These are phyloP conservation scores for Beauveria pseudobassiana DNA, from an alignment of 2,329 filamentous ascomycete species.

Conservation along the genomic window DNA sequence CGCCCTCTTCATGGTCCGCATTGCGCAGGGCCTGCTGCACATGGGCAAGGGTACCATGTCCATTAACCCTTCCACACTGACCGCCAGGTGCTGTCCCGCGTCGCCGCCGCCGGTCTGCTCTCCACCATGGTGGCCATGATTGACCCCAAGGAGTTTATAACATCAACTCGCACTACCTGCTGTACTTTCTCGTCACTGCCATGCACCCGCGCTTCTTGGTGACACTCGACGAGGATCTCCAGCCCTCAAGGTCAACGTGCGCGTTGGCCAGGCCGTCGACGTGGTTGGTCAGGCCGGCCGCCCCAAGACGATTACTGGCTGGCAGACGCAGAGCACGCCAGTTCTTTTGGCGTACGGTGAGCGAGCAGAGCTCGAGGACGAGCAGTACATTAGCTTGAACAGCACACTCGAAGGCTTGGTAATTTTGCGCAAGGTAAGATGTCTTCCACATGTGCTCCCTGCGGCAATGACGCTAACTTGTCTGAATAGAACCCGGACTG, in stretches of 20 bases:
- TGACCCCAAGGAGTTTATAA: slow-evolving; percentile 81
- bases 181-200: slow-evolving; percentile 94
- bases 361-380: slow-evolving; percentile 92
- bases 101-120: slow-evolving; percentile 81
- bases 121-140: slow-evolving; percentile 90
- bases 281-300: slow-evolving; percentile 94
- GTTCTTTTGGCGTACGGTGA: slow-evolving; percentile 92
- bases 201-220: slow-evolving; percentile 97
- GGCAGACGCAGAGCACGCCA: slow-evolving; percentile 99
- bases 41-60: slow-evolving; percentile 99
- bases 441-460: no score
- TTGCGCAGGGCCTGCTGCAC: slow-evolving; percentile 92
- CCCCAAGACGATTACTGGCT: slow-evolving; percentile 98
- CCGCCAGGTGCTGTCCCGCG: slow-evolving; percentile 86
- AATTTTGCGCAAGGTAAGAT: slow-evolving; percentile 86
- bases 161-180: slow-evolving; percentile 72
- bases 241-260: slow-evolving; percentile 94
- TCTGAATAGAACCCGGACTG: slow-evolving; percentile 30
- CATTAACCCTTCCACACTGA: slow-evolving; percentile 98
- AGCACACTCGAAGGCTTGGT: slow-evolving; percentile 90
- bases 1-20: slow-evolving; percentile 97
- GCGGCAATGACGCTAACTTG: not conserved
- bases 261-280: slow-evolving; percentile 95
- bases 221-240: slow-evolving; percentile 88
- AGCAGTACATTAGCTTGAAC: slow-evolving; percentile 89